Evolutionary conservation across 768 basidiomycete species (phyloP), one percentile per base, ranked within the genome.

Genomic region (Hygrophoropsis aurantiaca): DNA sequence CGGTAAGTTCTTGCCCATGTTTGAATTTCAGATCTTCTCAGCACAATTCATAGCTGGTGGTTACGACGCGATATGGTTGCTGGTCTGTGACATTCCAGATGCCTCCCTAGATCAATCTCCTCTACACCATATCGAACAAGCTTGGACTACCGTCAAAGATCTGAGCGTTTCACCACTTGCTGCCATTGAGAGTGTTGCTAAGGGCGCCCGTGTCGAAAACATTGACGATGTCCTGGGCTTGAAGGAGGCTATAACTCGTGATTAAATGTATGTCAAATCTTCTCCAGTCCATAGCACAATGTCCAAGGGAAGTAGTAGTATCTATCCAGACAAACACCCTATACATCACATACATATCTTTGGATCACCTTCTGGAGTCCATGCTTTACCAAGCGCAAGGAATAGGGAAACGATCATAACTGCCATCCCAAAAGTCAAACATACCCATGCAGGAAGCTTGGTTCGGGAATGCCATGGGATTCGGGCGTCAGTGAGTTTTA

Each of bases 31-130:
- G 16, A 40, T 44, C 26, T 44, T 53, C 35, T 53, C 7, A 36
- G 9, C 26, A 42, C 33, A 43, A 21, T n/a, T 20, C 27, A 44
- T 54, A 97, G 97, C 97, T 43, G 97, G 97, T 9, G 97, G 97
- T 2, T 98, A 90, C 65, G 97, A 99, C 61, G 97, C 97, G 6
- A 80, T 98, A 49, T 98, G 94, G 92, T 72, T 99, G 5, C 79
- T 99, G 13, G 80, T 94, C 15, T 78, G 87, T 58, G 84, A 87
- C 39, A 77, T 82, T 30, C 56, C 69, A 51, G 65, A 68, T 40
- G 67, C 70, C 34, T 66, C 74, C 8, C 70, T 75, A 50, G 69
- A 77, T 55, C 61, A 66, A 45, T 54, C 58, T 24, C 82, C 89
- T 3, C 60, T 81, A 20, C 64, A 74, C 24, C 78, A 80, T 19